These are phyloP conservation scores for Knufia petricola DNA, from an alignment of 2,329 filamentous ascomycete genomes.

Conservation along the genomic window DNA sequence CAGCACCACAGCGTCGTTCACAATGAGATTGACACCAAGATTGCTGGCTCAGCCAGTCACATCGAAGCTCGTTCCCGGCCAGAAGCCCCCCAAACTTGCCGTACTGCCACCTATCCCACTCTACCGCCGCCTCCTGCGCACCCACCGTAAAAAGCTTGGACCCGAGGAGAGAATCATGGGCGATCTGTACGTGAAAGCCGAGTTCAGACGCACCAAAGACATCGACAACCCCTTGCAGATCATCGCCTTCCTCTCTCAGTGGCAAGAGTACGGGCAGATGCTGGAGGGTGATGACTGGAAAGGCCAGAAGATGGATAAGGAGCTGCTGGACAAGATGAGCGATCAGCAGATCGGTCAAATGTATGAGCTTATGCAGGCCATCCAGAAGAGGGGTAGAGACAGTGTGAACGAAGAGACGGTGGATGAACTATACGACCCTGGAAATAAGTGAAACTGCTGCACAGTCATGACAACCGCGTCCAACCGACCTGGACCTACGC, in stretches of 20 bases:
- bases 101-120: slow-evolving; percentile 80
- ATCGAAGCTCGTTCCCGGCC: slow-evolving; percentile 15
- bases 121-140: slow-evolving; percentile 77
- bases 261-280: slow-evolving; percentile 90
- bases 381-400: slow-evolving; percentile 45
- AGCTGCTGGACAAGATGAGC: slow-evolving; percentile 80
- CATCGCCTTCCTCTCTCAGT: slow-evolving; percentile 91
- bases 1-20: not conserved
- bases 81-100: slow-evolving; percentile 43
- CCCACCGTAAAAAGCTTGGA: slow-evolving; percentile 71
- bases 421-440: slow-evolving; percentile 12
- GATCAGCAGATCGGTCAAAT: slow-evolving; percentile 90
- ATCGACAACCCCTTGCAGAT: slow-evolving; percentile 89
- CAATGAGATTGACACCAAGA: slow-evolving; percentile 16
- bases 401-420: slow-evolving; percentile 37
- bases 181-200: slow-evolving; percentile 85
- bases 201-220: slow-evolving; percentile 74
- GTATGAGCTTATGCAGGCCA: slow-evolving; percentile 86
- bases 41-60: slow-evolving; percentile 16
- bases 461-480: slow-evolving; percentile 3
- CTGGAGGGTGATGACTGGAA: slow-evolving; percentile 80
- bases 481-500: not conserved
- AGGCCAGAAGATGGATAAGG: slow-evolving; percentile 66
- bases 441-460: slow-evolving; percentile 10
- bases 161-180: slow-evolving; percentile 68